Base-by-base conservation (phyloP, 345 rosid genomes). In the Gossypium longicalyx region DNA sequence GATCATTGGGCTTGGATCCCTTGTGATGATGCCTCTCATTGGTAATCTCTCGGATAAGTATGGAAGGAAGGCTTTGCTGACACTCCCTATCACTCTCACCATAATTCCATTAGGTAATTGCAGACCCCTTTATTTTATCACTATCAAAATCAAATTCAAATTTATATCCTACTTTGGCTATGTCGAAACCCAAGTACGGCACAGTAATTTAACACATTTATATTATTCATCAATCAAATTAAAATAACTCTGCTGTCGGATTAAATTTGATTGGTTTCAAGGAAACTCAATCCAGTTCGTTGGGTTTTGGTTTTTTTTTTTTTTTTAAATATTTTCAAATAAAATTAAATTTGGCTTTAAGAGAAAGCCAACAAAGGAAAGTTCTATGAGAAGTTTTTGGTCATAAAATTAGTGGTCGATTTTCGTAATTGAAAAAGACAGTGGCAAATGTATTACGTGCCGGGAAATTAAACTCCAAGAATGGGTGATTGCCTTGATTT, bases 11-110 rank as follows among this genome's bases (percentile, higher is more conserved):
- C 59, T 90, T 76, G 98, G 98, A 59, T 80, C 97, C 1, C 84
- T 94, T 57, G 86, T 90, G 67, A 78, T 85, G 97, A 88, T 87
- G 97, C 98, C 98, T 34, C 57, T 92, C 76, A 63, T 94, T 12
- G 97, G 98, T 68, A 89, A 88, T 73, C 86, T 94, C 47, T 94
- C 98, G 2, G 98, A 94, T 77, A 88, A 87, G 76, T 86, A 88
- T 81, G 98, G 98, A 16, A 88, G 98, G 77, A 94, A 94, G 82
- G 82, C 90, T 69, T 66, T 94, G 83, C 93, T 92, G 9, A 87
- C 92, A 0, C 74, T 88, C 60, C 97, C 97, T 10, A 53, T 94
- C 82, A 60, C 70, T 65, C 90, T 88, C 80, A 49, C 87, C 77
- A 80, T 92, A 74, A 45, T 90, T n/a, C 97, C 97, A 61, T 74